A percentile compares a stretch with the other conserved stretches of the same genome.
phyloP scores from a whole-genome alignment of 306 rosid species.

The Ziziphus jujuba region DNA sequence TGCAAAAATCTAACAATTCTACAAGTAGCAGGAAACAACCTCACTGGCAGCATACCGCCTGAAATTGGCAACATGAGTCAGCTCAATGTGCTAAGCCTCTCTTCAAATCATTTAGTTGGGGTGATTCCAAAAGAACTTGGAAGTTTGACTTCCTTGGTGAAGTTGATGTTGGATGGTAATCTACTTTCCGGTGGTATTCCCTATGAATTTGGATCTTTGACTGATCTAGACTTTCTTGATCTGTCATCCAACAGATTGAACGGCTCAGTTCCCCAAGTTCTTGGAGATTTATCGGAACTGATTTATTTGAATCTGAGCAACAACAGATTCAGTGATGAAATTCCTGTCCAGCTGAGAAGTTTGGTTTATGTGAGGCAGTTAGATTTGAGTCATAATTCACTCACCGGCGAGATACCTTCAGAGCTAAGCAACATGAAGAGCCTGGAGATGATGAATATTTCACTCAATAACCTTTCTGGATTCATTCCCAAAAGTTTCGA shows the following conservation, averaged over 20 bases:
- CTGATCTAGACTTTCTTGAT: constrained; percentile 17
- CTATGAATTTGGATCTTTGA: not conserved
- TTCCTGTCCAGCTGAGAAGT: constrained; percentile 22
- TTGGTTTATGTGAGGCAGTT: constrained; percentile 10
- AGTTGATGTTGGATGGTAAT: not conserved
- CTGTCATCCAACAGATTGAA: constrained; percentile 22
- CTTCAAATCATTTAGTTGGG: constrained; percentile 26
- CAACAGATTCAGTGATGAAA: constrained; percentile 12
- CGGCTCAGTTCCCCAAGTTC: constrained; percentile 12
- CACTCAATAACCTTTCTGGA: constrained; percentile 35
- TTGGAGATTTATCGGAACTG: constrained; percentile 19
- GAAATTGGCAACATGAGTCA: constrained; percentile 22
- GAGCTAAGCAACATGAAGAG: constrained; percentile 8
- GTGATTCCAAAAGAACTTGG: constrained; percentile 8
- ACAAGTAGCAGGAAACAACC: constrained; percentile 26
- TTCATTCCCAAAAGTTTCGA: constrained; percentile 16
- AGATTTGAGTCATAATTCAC: constrained; percentile 30
- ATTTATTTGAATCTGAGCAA: constrained; percentile 22
- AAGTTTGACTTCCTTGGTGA: not conserved
- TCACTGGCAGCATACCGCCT: constrained; percentile 26
- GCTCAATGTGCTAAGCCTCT: constrained; percentile 4
- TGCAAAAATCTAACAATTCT: constrained; percentile 28
- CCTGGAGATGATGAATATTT: constrained; percentile 18
- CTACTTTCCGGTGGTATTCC: constrained; percentile 13
- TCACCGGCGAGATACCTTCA: constrained; percentile 28